Conservation (phyloP, 495 filamentous ascomycete genomes). For the Apodospora peruviana region DNA sequence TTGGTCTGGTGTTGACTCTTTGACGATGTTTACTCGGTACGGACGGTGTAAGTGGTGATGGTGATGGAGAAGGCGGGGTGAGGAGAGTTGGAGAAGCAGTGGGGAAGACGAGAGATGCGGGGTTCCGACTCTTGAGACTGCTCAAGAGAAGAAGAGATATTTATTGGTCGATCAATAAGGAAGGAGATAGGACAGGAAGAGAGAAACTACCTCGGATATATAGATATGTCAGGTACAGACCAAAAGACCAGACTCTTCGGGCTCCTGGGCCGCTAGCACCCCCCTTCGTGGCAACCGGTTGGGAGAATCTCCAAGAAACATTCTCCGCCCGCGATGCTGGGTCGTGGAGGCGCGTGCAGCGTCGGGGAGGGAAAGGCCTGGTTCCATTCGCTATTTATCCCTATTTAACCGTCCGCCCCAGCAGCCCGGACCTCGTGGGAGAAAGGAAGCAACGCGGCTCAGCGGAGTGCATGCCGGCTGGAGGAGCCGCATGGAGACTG, state of each 20-base stretch:
- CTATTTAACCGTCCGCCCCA: slow-evolving; percentile 39
- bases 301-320: not conserved
- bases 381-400: slow-evolving; percentile 35
- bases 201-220: not conserved
- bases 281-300: too few species aligned
- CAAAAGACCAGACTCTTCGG: too few species aligned
- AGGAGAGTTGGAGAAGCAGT: not conserved
- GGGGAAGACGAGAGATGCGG: not conserved
- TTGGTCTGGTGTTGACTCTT: not conserved
- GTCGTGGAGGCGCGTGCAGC: slow-evolving; percentile 23
- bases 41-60: not conserved
- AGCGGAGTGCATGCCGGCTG: not conserved
- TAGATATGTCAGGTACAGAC: too few species aligned
- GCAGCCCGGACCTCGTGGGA: slow-evolving; percentile 9
- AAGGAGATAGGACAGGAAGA: too few species aligned
- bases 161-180: too few species aligned
- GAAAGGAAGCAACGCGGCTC: not conserved
- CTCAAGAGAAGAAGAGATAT: too few species aligned
- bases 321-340: slow-evolving; percentile 3
- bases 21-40: slow-evolving; percentile 8
- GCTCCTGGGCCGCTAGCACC: too few species aligned
- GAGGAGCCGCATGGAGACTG: not conserved
- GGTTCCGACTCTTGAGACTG: too few species aligned
- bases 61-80: not conserved
- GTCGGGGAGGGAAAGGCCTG: slow-evolving; percentile 1